Conservation (phyloP, 257 asterid genomes). For the Salvia miltiorrhiza region DNA sequence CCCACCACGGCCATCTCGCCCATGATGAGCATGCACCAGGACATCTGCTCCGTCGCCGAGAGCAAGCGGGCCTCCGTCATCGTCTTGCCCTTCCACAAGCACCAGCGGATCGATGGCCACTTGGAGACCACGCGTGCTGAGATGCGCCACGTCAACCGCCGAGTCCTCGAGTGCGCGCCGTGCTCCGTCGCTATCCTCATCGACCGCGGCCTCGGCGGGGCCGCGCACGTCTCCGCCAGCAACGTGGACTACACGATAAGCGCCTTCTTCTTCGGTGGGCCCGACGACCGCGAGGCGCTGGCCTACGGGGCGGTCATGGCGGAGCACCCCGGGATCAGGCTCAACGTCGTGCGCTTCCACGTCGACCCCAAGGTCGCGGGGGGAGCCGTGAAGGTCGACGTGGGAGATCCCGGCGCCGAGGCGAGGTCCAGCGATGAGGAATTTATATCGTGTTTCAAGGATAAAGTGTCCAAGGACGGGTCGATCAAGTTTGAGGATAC, state of each 20-base stretch:
- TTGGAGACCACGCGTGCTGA: slow-evolving; percentile 44
- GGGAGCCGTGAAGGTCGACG: slow-evolving; percentile 15
- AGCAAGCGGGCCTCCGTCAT: slow-evolving; percentile 33
- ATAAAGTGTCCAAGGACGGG: slow-evolving; percentile 9
- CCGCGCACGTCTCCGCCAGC: slow-evolving; percentile 48
- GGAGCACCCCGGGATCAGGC: slow-evolving; percentile 48
- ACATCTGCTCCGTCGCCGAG: slow-evolving; percentile 39
- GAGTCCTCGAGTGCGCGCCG: slow-evolving; percentile 41
- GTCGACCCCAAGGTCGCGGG: slow-evolving; percentile 31
- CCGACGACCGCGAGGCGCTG: slow-evolving; percentile 55
- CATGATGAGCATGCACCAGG: slow-evolving; percentile 49
- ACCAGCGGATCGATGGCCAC: slow-evolving; percentile 43
- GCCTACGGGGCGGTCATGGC: slow-evolving; percentile 55
- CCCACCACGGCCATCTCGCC: slow-evolving; percentile 57
- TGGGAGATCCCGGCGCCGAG: slow-evolving; percentile 2
- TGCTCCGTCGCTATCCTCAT: slow-evolving; percentile 51
- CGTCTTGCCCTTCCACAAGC: slow-evolving; percentile 53
- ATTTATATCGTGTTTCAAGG: slow-evolving; percentile 28
- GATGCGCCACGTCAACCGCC: slow-evolving; percentile 31
- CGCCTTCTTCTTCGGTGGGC: slow-evolving; percentile 52
- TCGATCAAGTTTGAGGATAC: slow-evolving; percentile 36
- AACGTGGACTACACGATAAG: slow-evolving; percentile 38
- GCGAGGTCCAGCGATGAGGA: slow-evolving; percentile 27
- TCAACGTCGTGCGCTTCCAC: slow-evolving; percentile 37
- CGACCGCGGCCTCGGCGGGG: slow-evolving; percentile 56